phyloP scores from a whole-genome alignment of 257 asterid genomes.

The Knoxia roxburghii region DNA sequence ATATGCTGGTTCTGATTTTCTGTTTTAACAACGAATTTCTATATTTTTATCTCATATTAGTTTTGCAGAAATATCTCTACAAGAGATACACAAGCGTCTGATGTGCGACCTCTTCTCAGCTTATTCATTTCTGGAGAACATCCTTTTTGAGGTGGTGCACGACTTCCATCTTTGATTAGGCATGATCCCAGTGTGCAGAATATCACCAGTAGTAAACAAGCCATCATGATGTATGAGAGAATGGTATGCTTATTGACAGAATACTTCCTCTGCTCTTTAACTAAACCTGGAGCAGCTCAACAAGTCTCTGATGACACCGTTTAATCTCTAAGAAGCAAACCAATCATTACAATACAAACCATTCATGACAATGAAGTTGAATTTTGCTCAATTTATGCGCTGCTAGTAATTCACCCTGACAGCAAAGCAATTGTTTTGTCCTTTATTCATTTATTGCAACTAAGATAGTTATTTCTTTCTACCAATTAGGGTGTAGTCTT shows the following conservation, averaged over 20 bases:
- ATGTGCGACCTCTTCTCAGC: slow-evolving; percentile 75
- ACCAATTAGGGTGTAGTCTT: neutral
- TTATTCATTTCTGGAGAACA: slow-evolving; percentile 50
- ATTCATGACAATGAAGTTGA: slow-evolving; percentile 59
- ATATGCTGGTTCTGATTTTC: neutral
- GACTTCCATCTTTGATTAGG: slow-evolving; percentile 89
- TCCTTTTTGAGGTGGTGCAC: slow-evolving; percentile 74
- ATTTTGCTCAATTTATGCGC: slow-evolving; percentile 63
- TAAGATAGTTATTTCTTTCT: slow-evolving; percentile 3
- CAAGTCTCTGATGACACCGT: slow-evolving; percentile 57
- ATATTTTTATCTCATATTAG: slow-evolving; percentile 30
- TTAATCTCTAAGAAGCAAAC: slow-evolving; percentile 57
- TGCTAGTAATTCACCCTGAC: slow-evolving; percentile 68
- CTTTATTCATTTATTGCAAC: slow-evolving; percentile 8
- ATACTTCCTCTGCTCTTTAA: slow-evolving; percentile 48
- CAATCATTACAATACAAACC: slow-evolving; percentile 40
- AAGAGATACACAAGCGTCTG: slow-evolving; percentile 49
- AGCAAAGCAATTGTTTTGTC: slow-evolving; percentile 40
- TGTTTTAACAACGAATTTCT: neutral
- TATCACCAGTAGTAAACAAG: slow-evolving; percentile 44
- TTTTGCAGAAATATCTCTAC: slow-evolving; percentile 87
- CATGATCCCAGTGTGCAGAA: slow-evolving; percentile 96
- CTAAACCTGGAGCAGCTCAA: slow-evolving; percentile 89
- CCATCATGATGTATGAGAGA: slow-evolving; percentile 75
- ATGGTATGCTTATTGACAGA: slow-evolving; percentile 52